Evolutionary conservation across 129 eudicot species (phyloP).

Genomic region (Flaveria ramosissima): DNA sequence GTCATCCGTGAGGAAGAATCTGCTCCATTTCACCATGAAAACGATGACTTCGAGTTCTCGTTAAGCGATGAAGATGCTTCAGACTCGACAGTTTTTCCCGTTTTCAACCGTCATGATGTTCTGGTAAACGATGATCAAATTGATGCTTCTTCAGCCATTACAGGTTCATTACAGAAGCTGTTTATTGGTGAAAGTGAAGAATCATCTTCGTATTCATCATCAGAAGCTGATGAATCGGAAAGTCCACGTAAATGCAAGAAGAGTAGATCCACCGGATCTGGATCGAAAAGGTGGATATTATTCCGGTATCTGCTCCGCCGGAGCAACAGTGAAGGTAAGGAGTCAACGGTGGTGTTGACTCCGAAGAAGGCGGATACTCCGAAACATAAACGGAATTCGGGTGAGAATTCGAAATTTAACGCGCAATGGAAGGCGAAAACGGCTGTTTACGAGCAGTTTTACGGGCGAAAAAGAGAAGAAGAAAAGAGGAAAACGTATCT

Average conservation of each 20-base stretch:
- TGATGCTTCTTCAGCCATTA: conserved; percentile 14
- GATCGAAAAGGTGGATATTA: conserved; percentile 55
- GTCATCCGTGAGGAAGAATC: conserved; percentile 30
- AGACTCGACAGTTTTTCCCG: conserved; percentile 15
- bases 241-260: conserved; percentile 49
- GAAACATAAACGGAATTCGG: conserved; percentile 30
- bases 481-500: conserved; percentile 59
- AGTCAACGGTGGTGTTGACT: conserved; percentile 21
- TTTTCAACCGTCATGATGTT: conserved; percentile 51
- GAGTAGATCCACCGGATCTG: conserved; percentile 70
- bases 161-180: conserved; percentile 33
- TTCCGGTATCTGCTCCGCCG: conserved; percentile 56
- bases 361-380: conserved; percentile 33
- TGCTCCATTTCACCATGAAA: background rate
- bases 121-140: background rate
- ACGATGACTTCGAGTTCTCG: no score
- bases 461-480: conserved; percentile 48
- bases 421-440: conserved; percentile 15
- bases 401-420: conserved; percentile 19
- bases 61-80: conserved; percentile 24
- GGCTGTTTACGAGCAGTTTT: conserved; percentile 50
- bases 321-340: conserved; percentile 68
- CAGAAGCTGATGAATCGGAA: conserved; percentile 64
- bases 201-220: conserved; percentile 56
- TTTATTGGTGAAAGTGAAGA: conserved; percentile 39